Conservation (phyloP, 2,329 filamentous ascomycete species). For the Sarocladiaceae sp. region DNA sequence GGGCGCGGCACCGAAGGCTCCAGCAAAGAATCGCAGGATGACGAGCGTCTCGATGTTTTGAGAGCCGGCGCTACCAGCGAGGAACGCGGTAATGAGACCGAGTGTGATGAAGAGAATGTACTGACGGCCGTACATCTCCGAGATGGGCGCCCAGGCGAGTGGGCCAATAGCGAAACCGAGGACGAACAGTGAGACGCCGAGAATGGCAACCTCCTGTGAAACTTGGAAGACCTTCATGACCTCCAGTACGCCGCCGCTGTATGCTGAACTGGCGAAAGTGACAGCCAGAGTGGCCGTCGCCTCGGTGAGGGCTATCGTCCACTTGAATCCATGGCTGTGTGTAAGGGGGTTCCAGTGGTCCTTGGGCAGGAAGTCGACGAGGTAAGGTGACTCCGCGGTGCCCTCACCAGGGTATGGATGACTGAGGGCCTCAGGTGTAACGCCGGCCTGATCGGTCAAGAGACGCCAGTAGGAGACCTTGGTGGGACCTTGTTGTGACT, state of each 20-base stretch:
- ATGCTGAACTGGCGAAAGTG: conserved; percentile 64
- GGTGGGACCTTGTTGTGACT: conserved; percentile 28
- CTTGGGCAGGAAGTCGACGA: conserved; percentile 60
- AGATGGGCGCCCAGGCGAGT: conserved; percentile 59
- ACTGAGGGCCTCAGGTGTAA: conserved; percentile 50
- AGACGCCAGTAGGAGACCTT: conserved; percentile 42
- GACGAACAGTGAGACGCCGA: conserved; percentile 60
- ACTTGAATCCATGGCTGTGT: conserved; percentile 53
- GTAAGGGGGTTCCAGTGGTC: conserved; percentile 63
- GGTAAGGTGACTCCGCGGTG: conserved; percentile 59
- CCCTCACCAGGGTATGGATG: conserved; percentile 54
- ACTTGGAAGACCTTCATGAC: conserved; percentile 50
- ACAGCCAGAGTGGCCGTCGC: conserved; percentile 63
- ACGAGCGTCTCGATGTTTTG: conserved; percentile 54
- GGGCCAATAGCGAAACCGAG: conserved; percentile 57
- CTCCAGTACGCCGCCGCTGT: conserved; percentile 49
- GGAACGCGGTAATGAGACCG: conserved; percentile 53
- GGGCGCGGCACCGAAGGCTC: conserved; percentile 55
- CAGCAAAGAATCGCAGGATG: conserved; percentile 63
- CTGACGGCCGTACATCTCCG: conserved; percentile 57
- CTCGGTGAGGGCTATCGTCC: conserved; percentile 56
- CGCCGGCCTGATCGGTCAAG: conserved; percentile 50
- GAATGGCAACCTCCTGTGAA: conserved; percentile 44
- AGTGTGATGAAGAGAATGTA: conserved; percentile 55
- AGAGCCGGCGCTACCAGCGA: conserved; percentile 50